Evolutionary conservation across 1,284 basidiomycete genomes (phyloP).

Genomic region (Pseudozyma sp.): DNA sequence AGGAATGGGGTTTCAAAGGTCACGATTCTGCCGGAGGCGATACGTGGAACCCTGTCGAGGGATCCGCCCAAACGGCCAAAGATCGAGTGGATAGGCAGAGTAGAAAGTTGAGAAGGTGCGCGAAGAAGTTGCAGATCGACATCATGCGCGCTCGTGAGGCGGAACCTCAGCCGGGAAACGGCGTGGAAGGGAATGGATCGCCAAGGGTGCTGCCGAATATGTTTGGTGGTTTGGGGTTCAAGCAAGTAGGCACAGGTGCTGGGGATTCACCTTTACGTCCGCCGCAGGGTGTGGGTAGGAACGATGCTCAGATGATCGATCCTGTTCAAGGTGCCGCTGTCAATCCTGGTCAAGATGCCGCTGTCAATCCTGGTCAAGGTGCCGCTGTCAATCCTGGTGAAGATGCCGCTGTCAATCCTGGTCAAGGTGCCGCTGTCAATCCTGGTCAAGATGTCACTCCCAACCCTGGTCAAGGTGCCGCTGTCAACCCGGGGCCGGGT

Average conservation of each 20-base stretch:
- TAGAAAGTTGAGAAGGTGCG: slow-evolving; percentile 12
- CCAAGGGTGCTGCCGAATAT: slow-evolving; percentile 6
- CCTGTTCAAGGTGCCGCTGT: no score
- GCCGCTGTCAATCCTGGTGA: no score
- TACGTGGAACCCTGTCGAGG: slow-evolving; percentile 2
- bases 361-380: no score
- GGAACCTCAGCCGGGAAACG: neutral
- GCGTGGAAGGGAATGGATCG: no score
- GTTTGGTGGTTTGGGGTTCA: slow-evolving; percentile 6
- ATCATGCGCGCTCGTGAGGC: neutral
- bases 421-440: no score
- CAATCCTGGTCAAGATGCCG: no score
- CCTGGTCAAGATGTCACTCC: no score
- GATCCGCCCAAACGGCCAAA: neutral
- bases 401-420: no score
- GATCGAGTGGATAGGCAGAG: slow-evolving; percentile 8
- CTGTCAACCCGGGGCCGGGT: no score
- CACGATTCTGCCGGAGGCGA: slow-evolving; percentile 3
- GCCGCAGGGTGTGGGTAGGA: neutral
- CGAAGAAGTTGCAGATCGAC: neutral
- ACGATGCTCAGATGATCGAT: slow-evolving; percentile 1
- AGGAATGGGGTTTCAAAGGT: slow-evolving; percentile 24
- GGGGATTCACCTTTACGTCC: neutral
- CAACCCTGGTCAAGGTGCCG: no score
- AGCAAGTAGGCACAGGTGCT: neutral